phyloP scores from a whole-genome alignment of 495 filamentous ascomycete genomes.

The Stereocaulon alpinum region DNA sequence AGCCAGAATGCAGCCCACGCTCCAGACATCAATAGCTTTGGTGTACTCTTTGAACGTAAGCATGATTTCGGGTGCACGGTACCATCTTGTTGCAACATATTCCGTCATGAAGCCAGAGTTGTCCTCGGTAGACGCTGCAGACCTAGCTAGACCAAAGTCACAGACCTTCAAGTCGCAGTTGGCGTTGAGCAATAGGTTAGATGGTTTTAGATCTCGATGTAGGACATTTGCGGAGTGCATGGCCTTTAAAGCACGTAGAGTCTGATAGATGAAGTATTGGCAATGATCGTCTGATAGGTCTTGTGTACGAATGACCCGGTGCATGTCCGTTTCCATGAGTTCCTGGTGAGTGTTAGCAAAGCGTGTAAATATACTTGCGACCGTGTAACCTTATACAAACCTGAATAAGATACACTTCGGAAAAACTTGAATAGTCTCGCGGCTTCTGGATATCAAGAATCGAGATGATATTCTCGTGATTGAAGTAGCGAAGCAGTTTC shows the following conservation, averaged over 20 bases:
- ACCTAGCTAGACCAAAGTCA: conserved; percentile 93
- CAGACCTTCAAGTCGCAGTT: conserved; percentile 99
- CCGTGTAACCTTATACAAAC: conserved; percentile 36
- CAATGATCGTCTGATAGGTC: conserved; percentile 98
- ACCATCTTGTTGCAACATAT: conserved; percentile 99
- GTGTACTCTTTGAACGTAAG: conserved; percentile 99
- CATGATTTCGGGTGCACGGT: conserved; percentile 99
- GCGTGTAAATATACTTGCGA: neutral
- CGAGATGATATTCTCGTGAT: conserved; percentile 99
- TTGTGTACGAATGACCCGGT: conserved; percentile 97
- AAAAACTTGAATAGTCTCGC: conserved; percentile 88
- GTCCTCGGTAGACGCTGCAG: conserved; percentile 86
- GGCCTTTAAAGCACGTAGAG: conserved; percentile 91
- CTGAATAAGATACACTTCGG: conserved; percentile 98
- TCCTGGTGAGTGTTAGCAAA: conserved; percentile 46
- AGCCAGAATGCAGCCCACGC: conserved; percentile 97
- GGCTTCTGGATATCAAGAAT: conserved; percentile 99
- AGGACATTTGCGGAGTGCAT: conserved; percentile 99
- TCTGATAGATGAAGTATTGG: conserved; percentile 99
- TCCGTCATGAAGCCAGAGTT: conserved; percentile 99
- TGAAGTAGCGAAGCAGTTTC: conserved; percentile 98
- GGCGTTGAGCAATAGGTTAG: conserved; percentile 91
- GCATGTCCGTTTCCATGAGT: conserved; percentile 99
- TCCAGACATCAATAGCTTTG: conserved; percentile 99
- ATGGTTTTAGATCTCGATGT: conserved; percentile 94